These are phyloP conservation scores for Podospora pseudocomata DNA, from an alignment of 495 filamentous ascomycete genomes.

Conservation along the genomic window DNA sequence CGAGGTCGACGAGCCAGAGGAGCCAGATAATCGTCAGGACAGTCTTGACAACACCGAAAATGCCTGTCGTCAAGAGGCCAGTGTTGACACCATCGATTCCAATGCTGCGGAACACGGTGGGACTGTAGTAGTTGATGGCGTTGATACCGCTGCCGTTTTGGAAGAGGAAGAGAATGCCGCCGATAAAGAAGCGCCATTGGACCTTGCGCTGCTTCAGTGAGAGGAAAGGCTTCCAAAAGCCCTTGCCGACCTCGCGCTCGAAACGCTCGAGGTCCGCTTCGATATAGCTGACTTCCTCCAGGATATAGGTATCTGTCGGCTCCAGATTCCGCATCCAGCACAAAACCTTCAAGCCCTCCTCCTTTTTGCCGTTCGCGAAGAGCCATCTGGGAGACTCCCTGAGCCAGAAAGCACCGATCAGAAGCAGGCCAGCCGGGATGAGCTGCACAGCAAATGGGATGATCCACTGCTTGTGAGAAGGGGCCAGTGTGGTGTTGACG, in stretches of 20 bases:
- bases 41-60: slow-evolving; percentile 55
- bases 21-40: slow-evolving; percentile 59
- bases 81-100: slow-evolving; percentile 52
- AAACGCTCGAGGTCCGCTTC: slow-evolving; percentile 58
- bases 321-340: slow-evolving; percentile 62
- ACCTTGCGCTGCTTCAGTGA: slow-evolving; percentile 48
- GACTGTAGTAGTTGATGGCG: slow-evolving; percentile 64
- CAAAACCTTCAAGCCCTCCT: slow-evolving; percentile 56
- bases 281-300: slow-evolving; percentile 61
- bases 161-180: slow-evolving; percentile 62
- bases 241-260: slow-evolving; percentile 51
- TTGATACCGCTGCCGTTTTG: slow-evolving; percentile 66
- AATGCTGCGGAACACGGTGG: slow-evolving; percentile 57
- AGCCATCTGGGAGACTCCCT: slow-evolving; percentile 65
- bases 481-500: slow-evolving; percentile 43
- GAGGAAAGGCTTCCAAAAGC: slow-evolving; percentile 67
- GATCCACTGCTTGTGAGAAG: slow-evolving; percentile 50
- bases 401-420: slow-evolving; percentile 48
- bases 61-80: slow-evolving; percentile 49
- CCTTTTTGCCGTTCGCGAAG: slow-evolving; percentile 50
- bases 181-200: slow-evolving; percentile 62
- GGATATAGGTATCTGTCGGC: slow-evolving; percentile 58
- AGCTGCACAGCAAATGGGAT: slow-evolving; percentile 58
- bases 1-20: slow-evolving; percentile 51
- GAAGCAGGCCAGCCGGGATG: slow-evolving; percentile 50